These are phyloP conservation scores for Russula vinacea DNA, from an alignment of 768 basidiomycete species.

Conservation along the genomic window DNA sequence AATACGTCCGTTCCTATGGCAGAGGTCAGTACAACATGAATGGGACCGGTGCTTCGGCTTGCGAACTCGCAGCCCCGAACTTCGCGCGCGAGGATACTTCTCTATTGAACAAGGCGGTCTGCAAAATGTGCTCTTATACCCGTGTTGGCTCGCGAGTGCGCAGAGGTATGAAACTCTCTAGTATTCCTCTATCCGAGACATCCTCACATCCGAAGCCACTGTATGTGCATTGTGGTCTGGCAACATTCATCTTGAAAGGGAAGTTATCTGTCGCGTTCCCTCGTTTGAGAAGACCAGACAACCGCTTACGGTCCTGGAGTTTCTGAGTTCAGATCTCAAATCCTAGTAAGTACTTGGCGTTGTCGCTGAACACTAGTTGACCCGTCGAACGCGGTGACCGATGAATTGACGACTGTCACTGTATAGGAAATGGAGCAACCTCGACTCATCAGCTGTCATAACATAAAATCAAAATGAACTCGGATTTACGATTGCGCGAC, in stretches of 20 bases:
- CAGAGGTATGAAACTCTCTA: conserved; percentile 42
- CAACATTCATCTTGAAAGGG: conserved; percentile 52
- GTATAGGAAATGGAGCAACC: conserved; percentile 32
- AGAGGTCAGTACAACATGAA: conserved; percentile 51
- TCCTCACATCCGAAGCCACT: background rate
- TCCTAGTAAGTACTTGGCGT: conserved; percentile 33
- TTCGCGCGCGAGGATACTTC: conserved; percentile 53
- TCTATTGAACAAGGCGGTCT: conserved; percentile 37
- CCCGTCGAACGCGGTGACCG: background rate
- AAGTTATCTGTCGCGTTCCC: conserved; percentile 49
- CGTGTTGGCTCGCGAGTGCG: conserved; percentile 37
- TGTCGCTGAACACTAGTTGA: background rate
- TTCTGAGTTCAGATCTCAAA: conserved; percentile 38
- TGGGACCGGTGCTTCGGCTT: conserved; percentile 49
- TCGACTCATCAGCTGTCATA: conserved; percentile 38
- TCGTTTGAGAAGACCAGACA: conserved; percentile 44
- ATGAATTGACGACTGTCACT: background rate
- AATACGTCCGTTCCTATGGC: conserved; percentile 43
- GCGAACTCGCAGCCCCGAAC: conserved; percentile 66
- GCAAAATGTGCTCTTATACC: conserved; percentile 36
- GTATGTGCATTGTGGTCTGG: conserved; percentile 58
- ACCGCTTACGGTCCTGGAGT: conserved; percentile 42
- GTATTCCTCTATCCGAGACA: background rate
- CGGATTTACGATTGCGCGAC: no score
- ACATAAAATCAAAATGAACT: no score